Evolutionary conservation across 2,329 filamentous ascomycete species (phyloP).

Genomic region (Pestalotiopsis sp.): DNA sequence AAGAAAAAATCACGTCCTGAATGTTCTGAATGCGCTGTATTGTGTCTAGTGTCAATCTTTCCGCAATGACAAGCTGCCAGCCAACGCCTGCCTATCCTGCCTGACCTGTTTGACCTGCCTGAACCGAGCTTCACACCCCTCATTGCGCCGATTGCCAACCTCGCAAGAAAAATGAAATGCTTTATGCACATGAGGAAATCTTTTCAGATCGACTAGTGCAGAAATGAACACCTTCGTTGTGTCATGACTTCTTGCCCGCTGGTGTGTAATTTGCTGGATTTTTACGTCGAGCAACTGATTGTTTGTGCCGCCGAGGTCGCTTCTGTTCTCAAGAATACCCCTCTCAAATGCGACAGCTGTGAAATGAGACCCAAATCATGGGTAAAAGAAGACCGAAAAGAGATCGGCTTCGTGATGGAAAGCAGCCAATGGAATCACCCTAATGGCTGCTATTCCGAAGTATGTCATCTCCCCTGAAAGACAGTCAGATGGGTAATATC

Average conservation of each 20-base stretch:
- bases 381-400: not conserved
- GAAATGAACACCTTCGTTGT: not conserved
- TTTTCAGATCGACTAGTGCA: constrained; percentile 2
- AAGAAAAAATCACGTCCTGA: not conserved
- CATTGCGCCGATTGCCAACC: not conserved
- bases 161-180: not conserved
- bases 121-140: not conserved
- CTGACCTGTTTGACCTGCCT: not conserved
- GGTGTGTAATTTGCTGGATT: constrained; percentile 9
- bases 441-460: not conserved
- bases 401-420: not conserved
- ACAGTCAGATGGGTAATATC: not conserved
- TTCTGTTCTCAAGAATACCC: constrained; percentile 16
- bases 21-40: not conserved
- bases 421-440: constrained; percentile 14
- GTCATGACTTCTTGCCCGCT: not conserved
- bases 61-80: not conserved
- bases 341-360: not conserved
- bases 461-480: not conserved
- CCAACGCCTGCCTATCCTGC: not conserved
- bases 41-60: not conserved
- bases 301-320: not conserved
- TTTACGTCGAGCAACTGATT: not conserved
- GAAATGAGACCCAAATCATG: not conserved
- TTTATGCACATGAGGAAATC: not conserved